Evolutionary conservation across 2,329 filamentous ascomycete genomes (phyloP).

Genomic region (Diaporthe sp.): DNA sequence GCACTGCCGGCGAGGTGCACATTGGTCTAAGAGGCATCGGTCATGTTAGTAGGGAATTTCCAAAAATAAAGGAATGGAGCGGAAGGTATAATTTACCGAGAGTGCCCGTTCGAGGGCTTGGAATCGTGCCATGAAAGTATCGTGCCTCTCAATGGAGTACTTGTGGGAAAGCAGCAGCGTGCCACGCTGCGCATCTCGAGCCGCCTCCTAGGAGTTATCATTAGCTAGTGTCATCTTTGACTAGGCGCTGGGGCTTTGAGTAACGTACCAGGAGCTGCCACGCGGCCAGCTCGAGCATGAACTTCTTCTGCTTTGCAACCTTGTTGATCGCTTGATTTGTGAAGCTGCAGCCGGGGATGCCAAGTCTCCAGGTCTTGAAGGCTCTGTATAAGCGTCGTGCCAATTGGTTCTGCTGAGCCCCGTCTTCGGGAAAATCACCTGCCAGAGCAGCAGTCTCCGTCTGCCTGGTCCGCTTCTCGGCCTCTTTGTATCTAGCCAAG

Average conservation of each 20-base stretch:
- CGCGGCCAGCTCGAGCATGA: neutral
- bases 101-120: neutral
- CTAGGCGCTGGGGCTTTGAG: neutral
- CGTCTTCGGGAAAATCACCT: fast-evolving
- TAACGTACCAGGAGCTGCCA: neutral
- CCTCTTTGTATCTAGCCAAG: neutral
- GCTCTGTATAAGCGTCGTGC: neutral
- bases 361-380: neutral
- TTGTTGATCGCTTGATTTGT: neutral
- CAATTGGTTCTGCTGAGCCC: neutral
- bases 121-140: neutral
- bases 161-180: neutral
- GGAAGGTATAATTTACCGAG: neutral
- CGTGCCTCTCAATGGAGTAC: neutral
- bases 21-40: neutral
- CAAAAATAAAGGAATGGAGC: fast-evolving
- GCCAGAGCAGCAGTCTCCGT: neutral
- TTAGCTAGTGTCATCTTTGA: neutral
- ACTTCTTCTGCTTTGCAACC: neutral
- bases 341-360: neutral
- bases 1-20: neutral
- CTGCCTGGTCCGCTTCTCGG: neutral
- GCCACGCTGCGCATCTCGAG: neutral
- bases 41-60: neutral
- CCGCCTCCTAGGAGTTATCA: neutral